Base-by-base conservation (phyloP, 2,329 filamentous ascomycete species). In the Exophiala aquamarina region DNA sequence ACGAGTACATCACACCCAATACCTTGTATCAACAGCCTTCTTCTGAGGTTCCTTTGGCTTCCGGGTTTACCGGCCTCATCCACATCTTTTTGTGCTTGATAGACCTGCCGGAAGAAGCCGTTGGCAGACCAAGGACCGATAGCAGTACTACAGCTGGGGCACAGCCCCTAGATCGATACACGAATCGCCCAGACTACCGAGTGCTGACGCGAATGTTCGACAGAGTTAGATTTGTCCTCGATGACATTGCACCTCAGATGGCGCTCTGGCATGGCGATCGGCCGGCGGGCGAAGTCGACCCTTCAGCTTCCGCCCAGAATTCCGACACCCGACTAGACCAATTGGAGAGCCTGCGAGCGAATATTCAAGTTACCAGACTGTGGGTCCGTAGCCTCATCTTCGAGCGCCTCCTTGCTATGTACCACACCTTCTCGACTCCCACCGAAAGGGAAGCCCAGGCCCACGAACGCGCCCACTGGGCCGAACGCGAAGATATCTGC, bases 361-460 rank as follows among this genome's bases (percentile, higher is more conserved):
- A 69, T 17, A 45, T 69, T 1, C 65, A 69, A 21, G 62, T 64
- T 6, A 69, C 65, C 0, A 65, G 68, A 39, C 49, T 69, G 1
- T 69, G 66, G 67, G 56, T 67, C 7, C 66, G 68, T 47, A 68
- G 61, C 29, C 56, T 63, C 3, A 53, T 68, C 0, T 54, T 67
- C 2, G 66, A 69, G 28, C 65, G 64, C 41, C 52, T 68, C 3
- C 65, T 68, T 43, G 50, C 53, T 3, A 37, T 49, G 3, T 44
- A 51, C n/a, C 15, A 41, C 17, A n/a, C 32, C 13, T 7, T n/a
- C 13, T 5, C 17, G 32, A 34, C 32, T 34, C 32, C 32, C 6
- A 34, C 32, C 32, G 32, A n/a, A n/a, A 9, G 9, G 13, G 5
- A 7, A 18, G 6, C 13, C 32, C 5, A 34, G 13, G 5, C 17